Conservation (phyloP, 1,284 basidiomycete species). For the Veloboletus limbatus region DNA sequence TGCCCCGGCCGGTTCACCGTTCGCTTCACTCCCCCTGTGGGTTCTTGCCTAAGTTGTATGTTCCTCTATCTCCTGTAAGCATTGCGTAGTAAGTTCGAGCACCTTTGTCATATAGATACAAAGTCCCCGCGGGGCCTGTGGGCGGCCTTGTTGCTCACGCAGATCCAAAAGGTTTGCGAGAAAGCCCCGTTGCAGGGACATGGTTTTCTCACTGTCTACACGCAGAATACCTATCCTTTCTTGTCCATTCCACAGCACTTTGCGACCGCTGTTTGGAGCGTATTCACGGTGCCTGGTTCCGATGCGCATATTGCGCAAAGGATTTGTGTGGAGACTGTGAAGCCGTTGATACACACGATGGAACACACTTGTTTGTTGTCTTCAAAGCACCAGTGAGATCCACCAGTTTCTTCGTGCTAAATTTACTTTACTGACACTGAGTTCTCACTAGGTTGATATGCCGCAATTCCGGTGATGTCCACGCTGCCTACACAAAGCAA, state of each 20-base stretch:
- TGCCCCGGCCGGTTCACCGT: constrained; percentile 72
- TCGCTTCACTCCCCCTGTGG: constrained; percentile 59
- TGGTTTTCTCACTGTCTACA: constrained; percentile 1
- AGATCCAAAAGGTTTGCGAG: constrained; percentile 58
- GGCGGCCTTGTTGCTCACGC: constrained; percentile 38
- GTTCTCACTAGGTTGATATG: constrained; percentile 53
- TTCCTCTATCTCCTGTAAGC: background rate
- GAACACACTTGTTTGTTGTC: constrained; percentile 79
- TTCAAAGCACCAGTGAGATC: constrained; percentile 74
- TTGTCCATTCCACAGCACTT: constrained; percentile 65
- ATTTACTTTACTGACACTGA: constrained; percentile 4
- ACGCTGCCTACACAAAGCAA: background rate
- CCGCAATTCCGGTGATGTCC: constrained; percentile 49
- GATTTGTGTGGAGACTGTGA: constrained; percentile 83
- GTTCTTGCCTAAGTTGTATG: constrained; percentile 68
- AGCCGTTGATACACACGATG: constrained; percentile 73
- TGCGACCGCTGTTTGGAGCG: constrained; percentile 75
- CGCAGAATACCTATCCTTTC: constrained; percentile 64
- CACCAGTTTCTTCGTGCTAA: background rate
- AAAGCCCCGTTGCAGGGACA: background rate
- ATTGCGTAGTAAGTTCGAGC: constrained; percentile 14
- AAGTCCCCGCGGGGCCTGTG: constrained; percentile 59
- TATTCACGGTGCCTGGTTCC: constrained; percentile 82
- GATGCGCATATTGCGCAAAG: constrained; percentile 81
- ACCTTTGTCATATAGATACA: constrained; percentile 46